phyloP scores from a whole-genome alignment of 2,329 filamentous ascomycete genomes.

The Trichoderma sp. region DNA sequence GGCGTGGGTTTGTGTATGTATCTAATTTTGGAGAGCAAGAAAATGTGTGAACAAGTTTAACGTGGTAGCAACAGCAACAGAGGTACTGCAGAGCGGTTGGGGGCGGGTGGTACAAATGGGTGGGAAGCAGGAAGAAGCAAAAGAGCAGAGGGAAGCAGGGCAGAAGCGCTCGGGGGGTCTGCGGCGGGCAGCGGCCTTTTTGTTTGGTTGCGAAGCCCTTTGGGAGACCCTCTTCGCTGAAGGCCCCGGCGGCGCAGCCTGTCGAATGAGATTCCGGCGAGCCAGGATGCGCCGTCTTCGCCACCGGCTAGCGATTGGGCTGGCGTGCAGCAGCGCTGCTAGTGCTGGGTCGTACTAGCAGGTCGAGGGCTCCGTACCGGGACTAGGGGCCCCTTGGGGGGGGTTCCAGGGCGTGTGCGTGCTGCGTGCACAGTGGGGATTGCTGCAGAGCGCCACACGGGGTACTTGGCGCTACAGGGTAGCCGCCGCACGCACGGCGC shows the following conservation, averaged over 20 bases:
- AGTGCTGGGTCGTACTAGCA: background rate
- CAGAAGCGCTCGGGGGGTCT: slow-evolving; percentile 24
- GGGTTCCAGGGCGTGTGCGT: slow-evolving; percentile 3
- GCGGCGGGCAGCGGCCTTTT: slow-evolving; percentile 35
- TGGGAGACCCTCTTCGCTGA: slow-evolving; percentile 33
- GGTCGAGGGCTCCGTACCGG: slow-evolving; percentile 2
- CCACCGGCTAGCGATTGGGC: slow-evolving; percentile 40
- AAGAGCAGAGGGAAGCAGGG: slow-evolving; percentile 26
- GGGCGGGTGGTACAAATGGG: slow-evolving; percentile 30
- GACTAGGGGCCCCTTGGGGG: background rate
- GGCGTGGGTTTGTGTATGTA: background rate
- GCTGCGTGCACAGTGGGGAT: background rate
- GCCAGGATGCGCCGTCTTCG: slow-evolving; percentile 34
- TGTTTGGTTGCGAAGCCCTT: slow-evolving; percentile 28
- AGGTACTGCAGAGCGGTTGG: slow-evolving; percentile 22
- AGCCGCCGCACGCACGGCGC: background rate
- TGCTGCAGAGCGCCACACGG: background rate
- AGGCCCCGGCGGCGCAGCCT: slow-evolving; percentile 29
- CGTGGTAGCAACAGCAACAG: slow-evolving; percentile 23
- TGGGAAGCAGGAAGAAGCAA: slow-evolving; percentile 5
- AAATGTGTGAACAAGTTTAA: slow-evolving; percentile 10
- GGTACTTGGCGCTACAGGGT: background rate
- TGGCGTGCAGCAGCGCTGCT: slow-evolving; percentile 30
- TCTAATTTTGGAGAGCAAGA: background rate
- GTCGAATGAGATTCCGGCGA: slow-evolving; percentile 36